Conservation (phyloP, 257 asterid species). For the Forsythia viridissima region DNA sequence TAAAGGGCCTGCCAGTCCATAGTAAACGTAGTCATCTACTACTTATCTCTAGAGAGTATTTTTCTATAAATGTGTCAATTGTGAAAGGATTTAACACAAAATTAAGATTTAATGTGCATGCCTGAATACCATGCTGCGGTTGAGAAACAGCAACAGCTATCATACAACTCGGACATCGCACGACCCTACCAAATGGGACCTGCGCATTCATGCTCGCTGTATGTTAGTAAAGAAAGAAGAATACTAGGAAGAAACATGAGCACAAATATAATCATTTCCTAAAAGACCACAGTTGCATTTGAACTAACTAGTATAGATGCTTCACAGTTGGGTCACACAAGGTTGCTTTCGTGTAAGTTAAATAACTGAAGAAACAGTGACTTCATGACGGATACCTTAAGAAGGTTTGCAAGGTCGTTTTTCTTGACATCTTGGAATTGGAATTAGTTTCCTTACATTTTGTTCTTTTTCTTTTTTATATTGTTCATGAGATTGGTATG, state of each 20-base stretch:
- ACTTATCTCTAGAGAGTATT: not conserved
- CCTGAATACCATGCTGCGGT: slow-evolving; percentile 98
- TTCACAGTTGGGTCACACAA: not conserved
- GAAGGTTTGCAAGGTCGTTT: not conserved
- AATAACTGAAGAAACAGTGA: not conserved
- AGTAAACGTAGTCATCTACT: not conserved
- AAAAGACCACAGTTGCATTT: not conserved
- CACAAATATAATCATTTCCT: not conserved
- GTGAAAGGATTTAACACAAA: slow-evolving; percentile 8
- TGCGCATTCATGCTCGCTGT: slow-evolving; percentile 27
- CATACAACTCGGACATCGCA: slow-evolving; percentile 86
- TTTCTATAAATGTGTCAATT: not conserved
- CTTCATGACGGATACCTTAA: not conserved
- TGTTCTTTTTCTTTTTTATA: not conserved
- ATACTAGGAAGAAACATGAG: slow-evolving; percentile 13
- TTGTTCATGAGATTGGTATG: too few relatives aligned
- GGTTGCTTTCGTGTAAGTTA: not conserved
- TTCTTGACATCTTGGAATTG: not conserved
- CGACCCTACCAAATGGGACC: slow-evolving; percentile 96
- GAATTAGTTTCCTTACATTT: not conserved
- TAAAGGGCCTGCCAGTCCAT: not conserved
- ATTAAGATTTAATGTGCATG: slow-evolving; percentile 31
- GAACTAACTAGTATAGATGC: not conserved
- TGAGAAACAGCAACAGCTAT: slow-evolving; percentile 85
- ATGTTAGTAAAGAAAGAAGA: slow-evolving; percentile 9